Evolutionary conservation across 169 alveolate genomes (phyloP), one percentile per base, ranked within the genome.

Genomic region (Plasmodium coatneyi): DNA sequence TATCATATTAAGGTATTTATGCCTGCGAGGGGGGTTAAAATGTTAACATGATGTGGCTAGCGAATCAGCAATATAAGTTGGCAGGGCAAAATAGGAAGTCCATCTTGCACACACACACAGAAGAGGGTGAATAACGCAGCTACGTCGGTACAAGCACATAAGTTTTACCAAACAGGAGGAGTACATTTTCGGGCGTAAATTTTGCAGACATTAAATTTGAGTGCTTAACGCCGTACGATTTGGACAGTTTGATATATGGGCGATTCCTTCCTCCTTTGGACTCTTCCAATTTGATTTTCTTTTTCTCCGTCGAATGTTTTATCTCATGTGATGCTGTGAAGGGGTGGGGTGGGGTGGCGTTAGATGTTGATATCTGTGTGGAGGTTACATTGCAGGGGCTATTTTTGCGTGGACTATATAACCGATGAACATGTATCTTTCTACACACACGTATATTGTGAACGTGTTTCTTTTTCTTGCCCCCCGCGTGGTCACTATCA

Each of bases 161-260:
- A 46, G 56, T 36, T 3, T 87, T 87, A 87, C 93, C 93, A 66
- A 87, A 71, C 32, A 87, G 71, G 25, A 87, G 89, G 71, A 87
- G 93, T 22, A 60, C 93, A 79, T 87, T 87, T 60, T 87, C 93
- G 1, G 93, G 93, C 22, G 93, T 87, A 87, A 87, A 87, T 34
- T 87, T 87, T 16, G 93, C 93, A 39, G 93, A 87, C 80, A 87
- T 87, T 79, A 87, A 78, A 28, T 87, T 87, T 32, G 93, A 87
- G 52, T 87, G 54, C 7, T 87, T 56, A 41, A 87, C 93, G n/a
- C 93, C 93, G 71, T 56, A 87, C n/a, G 90, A 87, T 43, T 79
- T 87, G 41, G 93, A 87, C 34, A 87, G 71, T 39, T 80, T 78
- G 36, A 87, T 90, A 79, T 87, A 87, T 84, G 92, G 92, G n/a